These are phyloP conservation scores for Uncinocarpus reesii DNA, from an alignment of 2,329 filamentous ascomycete genomes.

Conservation along the genomic window DNA sequence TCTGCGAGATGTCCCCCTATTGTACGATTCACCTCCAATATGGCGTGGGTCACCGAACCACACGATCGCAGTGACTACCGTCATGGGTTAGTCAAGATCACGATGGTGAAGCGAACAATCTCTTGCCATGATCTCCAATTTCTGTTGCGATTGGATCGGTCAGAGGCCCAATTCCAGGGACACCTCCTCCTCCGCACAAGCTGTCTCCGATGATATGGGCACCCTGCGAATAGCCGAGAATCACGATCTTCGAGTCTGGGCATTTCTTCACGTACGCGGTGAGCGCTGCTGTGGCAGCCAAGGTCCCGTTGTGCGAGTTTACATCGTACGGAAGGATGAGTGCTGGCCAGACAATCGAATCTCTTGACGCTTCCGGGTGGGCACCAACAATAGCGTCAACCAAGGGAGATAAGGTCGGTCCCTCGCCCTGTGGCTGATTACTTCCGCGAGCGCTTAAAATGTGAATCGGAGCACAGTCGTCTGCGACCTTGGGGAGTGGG, in stretches of 20 bases:
- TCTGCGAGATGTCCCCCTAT: conserved; percentile 7
- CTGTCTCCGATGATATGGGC: conserved; percentile 13
- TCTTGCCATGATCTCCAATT: conserved; percentile 8
- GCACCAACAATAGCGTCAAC: background rate
- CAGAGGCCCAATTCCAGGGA: conserved; percentile 3
- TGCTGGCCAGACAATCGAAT: conserved; percentile 12
- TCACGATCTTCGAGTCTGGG: conserved; percentile 11
- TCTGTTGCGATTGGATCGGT: background rate
- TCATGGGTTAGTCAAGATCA: background rate
- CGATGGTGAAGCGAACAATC: background rate
- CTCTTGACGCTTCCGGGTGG: background rate
- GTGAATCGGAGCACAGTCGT: conserved; percentile 10
- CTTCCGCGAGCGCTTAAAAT: conserved; percentile 13
- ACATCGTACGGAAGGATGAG: conserved; percentile 11
- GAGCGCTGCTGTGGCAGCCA: conserved; percentile 8
- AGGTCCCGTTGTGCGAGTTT: conserved; percentile 8
- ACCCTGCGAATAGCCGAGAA: conserved; percentile 15
- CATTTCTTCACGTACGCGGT: conserved; percentile 8
- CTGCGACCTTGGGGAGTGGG: background rate
- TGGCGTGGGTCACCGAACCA: conserved; percentile 13
- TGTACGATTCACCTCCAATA: conserved; percentile 1
- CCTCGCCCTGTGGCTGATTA: conserved; percentile 8
- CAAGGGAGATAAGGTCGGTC: background rate
- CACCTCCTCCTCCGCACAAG: conserved; percentile 8
- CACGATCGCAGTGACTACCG: conserved; percentile 11